These are phyloP conservation scores for Neurospora sp. DNA, from an alignment of 495 filamentous ascomycete species.

Conservation along the genomic window DNA sequence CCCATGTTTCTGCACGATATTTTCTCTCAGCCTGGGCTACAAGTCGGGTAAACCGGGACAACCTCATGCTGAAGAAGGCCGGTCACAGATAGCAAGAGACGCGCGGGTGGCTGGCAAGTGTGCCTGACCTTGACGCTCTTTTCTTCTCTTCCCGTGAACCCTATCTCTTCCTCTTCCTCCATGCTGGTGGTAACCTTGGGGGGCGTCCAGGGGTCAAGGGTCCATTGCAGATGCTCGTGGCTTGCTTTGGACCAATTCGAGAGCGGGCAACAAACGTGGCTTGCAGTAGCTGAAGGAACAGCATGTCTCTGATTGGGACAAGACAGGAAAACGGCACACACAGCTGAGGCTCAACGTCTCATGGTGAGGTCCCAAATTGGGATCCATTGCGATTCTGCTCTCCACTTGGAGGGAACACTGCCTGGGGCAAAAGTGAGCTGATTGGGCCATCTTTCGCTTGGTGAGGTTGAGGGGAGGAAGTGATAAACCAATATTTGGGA, in stretches of 20 bases:
- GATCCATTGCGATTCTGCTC: background rate
- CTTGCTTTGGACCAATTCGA: constrained; percentile 1
- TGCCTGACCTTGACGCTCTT: background rate
- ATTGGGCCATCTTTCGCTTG: background rate
- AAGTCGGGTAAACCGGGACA: background rate
- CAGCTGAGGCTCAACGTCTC: constrained; percentile 1
- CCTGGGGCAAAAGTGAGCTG: background rate
- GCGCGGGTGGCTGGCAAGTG: background rate
- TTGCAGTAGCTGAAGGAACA: background rate
- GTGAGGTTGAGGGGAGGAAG: background rate
- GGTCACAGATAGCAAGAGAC: background rate
- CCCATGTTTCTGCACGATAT: background rate
- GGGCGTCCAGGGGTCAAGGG: background rate
- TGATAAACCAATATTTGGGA: background rate
- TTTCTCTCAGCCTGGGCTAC: background rate
- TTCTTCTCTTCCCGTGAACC: background rate
- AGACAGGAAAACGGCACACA: background rate
- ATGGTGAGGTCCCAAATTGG: background rate
- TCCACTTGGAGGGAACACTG: background rate
- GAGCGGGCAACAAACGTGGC: background rate
- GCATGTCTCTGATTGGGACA: background rate
- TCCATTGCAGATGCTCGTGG: background rate
- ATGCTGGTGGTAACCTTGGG: background rate
- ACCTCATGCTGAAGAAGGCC: background rate
- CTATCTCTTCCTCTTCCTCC: background rate